These are phyloP conservation scores for Helotiales sp. DNA, from an alignment of 2,329 filamentous ascomycete genomes.

Conservation along the genomic window DNA sequence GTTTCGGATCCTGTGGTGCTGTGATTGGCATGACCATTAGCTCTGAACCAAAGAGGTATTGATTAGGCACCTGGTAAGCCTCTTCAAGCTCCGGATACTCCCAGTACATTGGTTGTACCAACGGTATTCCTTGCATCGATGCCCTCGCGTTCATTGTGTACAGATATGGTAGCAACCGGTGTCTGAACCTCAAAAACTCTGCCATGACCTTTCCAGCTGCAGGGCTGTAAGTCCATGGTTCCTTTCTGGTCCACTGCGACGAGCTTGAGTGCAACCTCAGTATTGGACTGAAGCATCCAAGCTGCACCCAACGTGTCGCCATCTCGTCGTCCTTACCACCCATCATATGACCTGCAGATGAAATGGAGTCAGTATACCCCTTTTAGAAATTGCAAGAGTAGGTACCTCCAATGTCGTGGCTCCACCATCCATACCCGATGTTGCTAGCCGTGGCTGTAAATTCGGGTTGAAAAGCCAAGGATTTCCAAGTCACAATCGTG, in stretches of 20 bases:
- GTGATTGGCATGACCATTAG: constrained; percentile 59
- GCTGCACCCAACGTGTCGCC: constrained; percentile 60
- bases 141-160: constrained; percentile 56
- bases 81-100: constrained; percentile 50
- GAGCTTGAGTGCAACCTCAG: constrained; percentile 60
- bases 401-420: constrained; percentile 69
- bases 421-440: constrained; percentile 70
- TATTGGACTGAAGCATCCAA: constrained; percentile 61
- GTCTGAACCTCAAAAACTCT: constrained; percentile 52
- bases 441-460: constrained; percentile 67
- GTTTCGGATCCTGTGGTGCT: constrained; percentile 46
- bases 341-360: constrained; percentile 54
- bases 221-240: constrained; percentile 57
- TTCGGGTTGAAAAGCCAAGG: constrained; percentile 63
- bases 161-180: constrained; percentile 60
- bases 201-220: constrained; percentile 49
- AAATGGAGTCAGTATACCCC: too few species aligned
- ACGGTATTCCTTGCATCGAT: constrained; percentile 46
- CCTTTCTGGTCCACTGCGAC: constrained; percentile 58
- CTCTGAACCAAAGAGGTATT: constrained; percentile 59
- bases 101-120: constrained; percentile 66
- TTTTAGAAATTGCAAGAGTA: too few species aligned
- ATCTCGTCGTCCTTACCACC: constrained; percentile 60
- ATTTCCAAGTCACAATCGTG: constrained; percentile 58
- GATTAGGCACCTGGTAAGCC: constrained; percentile 56